Evolutionary conservation across 139 green algal species (phyloP).

Genomic region (Zygnema circumcarinatum): DNA sequence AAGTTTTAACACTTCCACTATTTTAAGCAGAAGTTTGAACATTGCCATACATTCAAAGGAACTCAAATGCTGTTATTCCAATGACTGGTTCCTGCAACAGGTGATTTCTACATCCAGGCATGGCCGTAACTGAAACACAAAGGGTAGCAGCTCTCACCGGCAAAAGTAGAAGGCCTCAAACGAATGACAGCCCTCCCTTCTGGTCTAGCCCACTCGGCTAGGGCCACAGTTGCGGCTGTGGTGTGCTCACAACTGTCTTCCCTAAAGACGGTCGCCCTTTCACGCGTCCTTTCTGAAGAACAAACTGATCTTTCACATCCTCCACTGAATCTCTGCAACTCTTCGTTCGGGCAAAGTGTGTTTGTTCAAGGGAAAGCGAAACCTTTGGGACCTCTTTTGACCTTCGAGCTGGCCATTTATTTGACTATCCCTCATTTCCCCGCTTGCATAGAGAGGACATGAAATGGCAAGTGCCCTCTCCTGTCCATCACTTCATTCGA

Average conservation of each 20-base stretch:
- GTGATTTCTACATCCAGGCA: neutral
- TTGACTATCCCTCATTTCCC: no score
- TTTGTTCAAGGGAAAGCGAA: no score
- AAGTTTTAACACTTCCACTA: no score
- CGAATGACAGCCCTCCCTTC: neutral
- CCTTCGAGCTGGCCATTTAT: no score
- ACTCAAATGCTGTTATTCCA: neutral
- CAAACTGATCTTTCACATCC: neutral
- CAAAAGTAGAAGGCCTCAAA: neutral
- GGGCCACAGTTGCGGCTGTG: neutral
- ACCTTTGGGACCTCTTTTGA: no score
- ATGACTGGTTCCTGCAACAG: neutral
- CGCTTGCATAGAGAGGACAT: no score
- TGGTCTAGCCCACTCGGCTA: no score
- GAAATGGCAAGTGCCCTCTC: no score
- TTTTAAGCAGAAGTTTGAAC: no score
- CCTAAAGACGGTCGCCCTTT: neutral
- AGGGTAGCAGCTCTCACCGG: neutral
- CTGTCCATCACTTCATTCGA: no score
- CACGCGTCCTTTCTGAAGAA: neutral
- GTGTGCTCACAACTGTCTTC: neutral
- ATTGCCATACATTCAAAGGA: neutral
- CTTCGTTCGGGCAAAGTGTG: no score
- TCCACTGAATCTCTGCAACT: neutral
- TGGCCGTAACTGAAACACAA: neutral